Evolutionary conservation across 2,329 filamentous ascomycete genomes (phyloP).

Genomic region (Parastagonospora nodorum): DNA sequence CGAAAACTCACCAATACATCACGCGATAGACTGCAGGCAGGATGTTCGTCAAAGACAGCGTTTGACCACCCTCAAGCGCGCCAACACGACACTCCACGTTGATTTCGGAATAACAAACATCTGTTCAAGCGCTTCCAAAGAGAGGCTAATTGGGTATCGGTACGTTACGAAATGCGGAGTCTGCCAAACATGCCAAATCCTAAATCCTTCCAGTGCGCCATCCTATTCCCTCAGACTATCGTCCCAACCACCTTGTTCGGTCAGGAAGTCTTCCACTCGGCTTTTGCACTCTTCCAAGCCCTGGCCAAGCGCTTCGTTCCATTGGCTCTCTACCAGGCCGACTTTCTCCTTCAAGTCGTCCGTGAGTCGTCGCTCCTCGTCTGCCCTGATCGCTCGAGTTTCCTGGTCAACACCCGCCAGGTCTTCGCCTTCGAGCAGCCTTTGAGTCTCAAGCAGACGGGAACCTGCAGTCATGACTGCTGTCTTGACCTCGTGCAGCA

Average conservation of each 20-base stretch:
- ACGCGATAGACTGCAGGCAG: too few species aligned
- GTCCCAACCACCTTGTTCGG: slow-evolving; percentile 86
- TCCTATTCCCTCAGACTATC: slow-evolving; percentile 58
- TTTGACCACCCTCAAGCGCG: slow-evolving; percentile 1
- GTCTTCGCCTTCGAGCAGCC: slow-evolving; percentile 49
- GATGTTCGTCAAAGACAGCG: background rate
- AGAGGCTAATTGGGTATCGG: slow-evolving; percentile 42
- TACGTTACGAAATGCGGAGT: slow-evolving; percentile 29
- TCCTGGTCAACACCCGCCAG: slow-evolving; percentile 50
- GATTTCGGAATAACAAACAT: background rate
- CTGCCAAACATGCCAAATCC: slow-evolving; percentile 13
- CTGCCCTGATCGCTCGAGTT: slow-evolving; percentile 63
- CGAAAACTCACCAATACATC: too few species aligned
- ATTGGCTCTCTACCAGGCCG: slow-evolving; percentile 85
- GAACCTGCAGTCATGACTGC: slow-evolving; percentile 73
- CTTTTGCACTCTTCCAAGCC: slow-evolving; percentile 74
- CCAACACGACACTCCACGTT: slow-evolving; percentile 5
- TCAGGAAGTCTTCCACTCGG: slow-evolving; percentile 73
- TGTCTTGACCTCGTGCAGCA: slow-evolving; percentile 88
- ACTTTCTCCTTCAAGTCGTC: slow-evolving; percentile 94
- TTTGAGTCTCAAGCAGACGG: slow-evolving; percentile 69
- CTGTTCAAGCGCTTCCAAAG: slow-evolving; percentile 10
- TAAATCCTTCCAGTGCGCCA: slow-evolving; percentile 8
- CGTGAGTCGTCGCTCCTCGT: slow-evolving; percentile 74
- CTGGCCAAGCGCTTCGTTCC: slow-evolving; percentile 83